Evolutionary conservation across 768 basidiomycete genomes (phyloP).

Genomic region (Leccinum boreale): DNA sequence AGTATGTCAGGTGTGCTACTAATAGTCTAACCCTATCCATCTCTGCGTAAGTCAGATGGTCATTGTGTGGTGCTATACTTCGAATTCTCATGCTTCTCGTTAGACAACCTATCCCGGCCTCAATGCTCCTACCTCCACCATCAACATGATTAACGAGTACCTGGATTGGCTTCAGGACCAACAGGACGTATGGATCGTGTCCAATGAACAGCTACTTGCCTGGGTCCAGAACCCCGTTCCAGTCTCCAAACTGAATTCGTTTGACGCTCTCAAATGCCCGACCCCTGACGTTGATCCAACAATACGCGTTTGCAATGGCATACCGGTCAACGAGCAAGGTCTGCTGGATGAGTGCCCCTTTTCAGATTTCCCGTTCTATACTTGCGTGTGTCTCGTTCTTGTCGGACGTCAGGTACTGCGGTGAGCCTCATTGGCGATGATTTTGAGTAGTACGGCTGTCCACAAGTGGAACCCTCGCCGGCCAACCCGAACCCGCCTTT

Average conservation of each 20-base stretch:
- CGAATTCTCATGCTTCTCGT: background rate
- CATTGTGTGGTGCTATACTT: background rate
- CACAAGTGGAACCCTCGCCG: conserved; percentile 48
- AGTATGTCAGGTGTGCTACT: background rate
- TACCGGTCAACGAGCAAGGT: background rate
- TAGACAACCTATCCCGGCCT: background rate
- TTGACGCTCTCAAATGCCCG: background rate
- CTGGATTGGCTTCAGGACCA: background rate
- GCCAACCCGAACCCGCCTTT: conserved; percentile 63
- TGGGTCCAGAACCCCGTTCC: background rate
- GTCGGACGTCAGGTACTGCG: background rate
- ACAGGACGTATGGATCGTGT: conserved; percentile 1
- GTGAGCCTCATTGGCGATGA: background rate
- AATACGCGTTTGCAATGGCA: background rate
- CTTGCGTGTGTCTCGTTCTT: background rate
- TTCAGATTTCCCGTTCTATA: background rate
- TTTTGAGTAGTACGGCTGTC: background rate
- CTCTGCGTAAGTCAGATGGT: background rate
- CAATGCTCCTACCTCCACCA: background rate
- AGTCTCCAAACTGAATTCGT: background rate
- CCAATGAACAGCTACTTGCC: background rate
- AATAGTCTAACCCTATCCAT: background rate
- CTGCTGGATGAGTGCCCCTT: background rate
- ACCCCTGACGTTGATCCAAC: background rate
- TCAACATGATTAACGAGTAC: no score